phyloP scores from a whole-genome alignment of 148 eudicot species.

The Rhododendron griersonianum region DNA sequence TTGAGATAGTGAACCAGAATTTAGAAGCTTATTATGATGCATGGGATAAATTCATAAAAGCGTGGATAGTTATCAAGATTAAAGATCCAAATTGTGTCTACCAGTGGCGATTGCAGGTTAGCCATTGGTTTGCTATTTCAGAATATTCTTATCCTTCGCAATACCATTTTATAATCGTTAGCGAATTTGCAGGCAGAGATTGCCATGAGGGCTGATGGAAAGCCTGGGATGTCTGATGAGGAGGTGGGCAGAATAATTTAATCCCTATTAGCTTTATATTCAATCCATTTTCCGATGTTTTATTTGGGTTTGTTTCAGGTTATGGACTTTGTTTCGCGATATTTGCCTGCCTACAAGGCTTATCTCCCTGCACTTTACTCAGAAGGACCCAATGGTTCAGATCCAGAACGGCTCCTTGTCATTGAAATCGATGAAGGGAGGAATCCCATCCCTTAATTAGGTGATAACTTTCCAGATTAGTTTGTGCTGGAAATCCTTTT shows the following conservation, averaged over 20 bases:
- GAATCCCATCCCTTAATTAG: slow-evolving; percentile 75
- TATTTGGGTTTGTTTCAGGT: slow-evolving; percentile 39
- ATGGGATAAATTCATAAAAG: slow-evolving; percentile 76
- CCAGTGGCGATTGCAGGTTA: slow-evolving; percentile 96
- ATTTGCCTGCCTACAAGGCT: slow-evolving; percentile 92
- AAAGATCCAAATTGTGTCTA: slow-evolving; percentile 82
- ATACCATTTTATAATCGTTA: not conserved
- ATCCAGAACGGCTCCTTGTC: slow-evolving; percentile 58
- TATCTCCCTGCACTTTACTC: slow-evolving; percentile 86
- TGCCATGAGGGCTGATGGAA: slow-evolving; percentile 90
- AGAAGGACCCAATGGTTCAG: slow-evolving; percentile 86
- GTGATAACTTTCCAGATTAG: not conserved
- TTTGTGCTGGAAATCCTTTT: not conserved
- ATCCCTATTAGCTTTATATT: not conserved
- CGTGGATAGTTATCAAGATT: slow-evolving; percentile 95
- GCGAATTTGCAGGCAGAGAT: slow-evolving; percentile 76
- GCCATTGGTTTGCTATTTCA: not conserved
- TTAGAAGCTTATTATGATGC: slow-evolving; percentile 75
- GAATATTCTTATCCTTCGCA: not conserved
- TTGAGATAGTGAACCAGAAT: slow-evolving; percentile 67
- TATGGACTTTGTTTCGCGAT: slow-evolving; percentile 89
- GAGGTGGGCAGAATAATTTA: slow-evolving; percentile 44
- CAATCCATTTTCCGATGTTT: not conserved
- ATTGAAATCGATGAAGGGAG: slow-evolving; percentile 94
- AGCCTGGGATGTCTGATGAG: slow-evolving; percentile 82